Evolutionary conservation across 2,329 filamentous ascomycete genomes (phyloP), one percentile per base, ranked within the genome.

Genomic region (Colletotrichum destructivum): DNA sequence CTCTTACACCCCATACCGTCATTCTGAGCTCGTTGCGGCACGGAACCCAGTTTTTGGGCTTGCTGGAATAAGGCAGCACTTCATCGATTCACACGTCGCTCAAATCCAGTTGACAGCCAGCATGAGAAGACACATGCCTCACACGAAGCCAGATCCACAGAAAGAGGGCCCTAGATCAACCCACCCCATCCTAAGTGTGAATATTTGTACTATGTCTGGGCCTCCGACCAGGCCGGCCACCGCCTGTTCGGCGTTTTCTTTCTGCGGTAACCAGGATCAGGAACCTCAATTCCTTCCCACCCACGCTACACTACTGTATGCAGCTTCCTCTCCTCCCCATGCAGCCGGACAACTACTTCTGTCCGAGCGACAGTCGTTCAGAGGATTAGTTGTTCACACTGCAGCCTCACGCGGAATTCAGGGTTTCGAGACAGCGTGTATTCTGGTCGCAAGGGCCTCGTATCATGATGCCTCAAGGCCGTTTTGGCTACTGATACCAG

Each of bases 131-230:
- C 42, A 38, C 26, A n/a, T 47, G 23, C 35, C n/a, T 56, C 44
- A 40, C 44, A 66, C 62, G 35, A 66, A 38, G 26, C 66, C 66
- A 66, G 35, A 60, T 21, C 62, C 66, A 38, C 54, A 59, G 52
- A n/a, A 60, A 66, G 54, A 40, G 21, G 38, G 46, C 60, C 66
- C 66, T 31, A 51, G 49, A 35, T 44, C 61, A 63, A 31, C 56
- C 4, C 26, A 47, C 23, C 18, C 12, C 61, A 51, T 62, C 26
- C 47, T 49, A 54, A 42, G 57, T 57, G 51, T 69, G 66, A 64
- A 69, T 44, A 57, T 40, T 35, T 63, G 59, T 68, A 64, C 60
- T 51, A 63, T 18, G 49, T 7, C 9, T n/a, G 21, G 12, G 60
- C 18, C 12, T 35, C 21, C 35, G 51, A 44, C 49, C 13, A 64